Base-by-base conservation (phyloP, 2,329 filamentous ascomycete species). In the Hortaea sp. region DNA sequence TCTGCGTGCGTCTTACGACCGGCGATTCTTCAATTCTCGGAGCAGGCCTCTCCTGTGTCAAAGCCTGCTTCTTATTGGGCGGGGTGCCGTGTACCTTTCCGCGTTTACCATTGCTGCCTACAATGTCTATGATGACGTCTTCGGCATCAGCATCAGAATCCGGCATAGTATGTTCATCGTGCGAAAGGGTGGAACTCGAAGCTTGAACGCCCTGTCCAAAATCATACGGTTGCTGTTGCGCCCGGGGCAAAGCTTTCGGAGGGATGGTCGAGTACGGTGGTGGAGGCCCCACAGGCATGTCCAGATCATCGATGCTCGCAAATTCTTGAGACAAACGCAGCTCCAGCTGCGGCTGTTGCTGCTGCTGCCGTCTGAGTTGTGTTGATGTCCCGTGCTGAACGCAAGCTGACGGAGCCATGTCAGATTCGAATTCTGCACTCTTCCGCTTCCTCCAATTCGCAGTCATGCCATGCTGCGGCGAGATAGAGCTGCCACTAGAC, bases 181-280 rank as follows among this genome's bases (percentile, higher is more conserved):
- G 32, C 10, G 20, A 43, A 11, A 39, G 7, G 9, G 37, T 20
- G 1, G 37, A 39, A 13, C 37, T 39, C 37, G 37, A 39, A n/a
- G 37, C 13, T 13, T 39, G 10, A 13, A 20, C 20, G 20, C 20
- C 20, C 20, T 20, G 20, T 20, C 20, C 20, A 20, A 20, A 20
- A 20, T 20, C 20, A 4, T 20, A 20, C 20, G 20, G 20, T 20
- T 20, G 20, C 20, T 20, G 29, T 11, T 28, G 20, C 20, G 9
- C 6, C 6, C 20, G 11, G 11, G n/a, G 20, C 20, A 20, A 20
- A 20, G 30, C 11, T 30, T 47, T 50, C 11, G 57, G 62, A n/a
- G 63, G 60, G 28, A 69, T 59, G 0, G 68, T 71, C 2, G 70
- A 73, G 49, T 73, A 74, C 4, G 71, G 71, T 10, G 64, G 65